A percentile compares a stretch with the other conserved stretches of the same genome.
These are phyloP conservation scores for Alternaria atra DNA, from an alignment of 2,329 filamentous ascomycete species.

Conservation along the genomic window DNA sequence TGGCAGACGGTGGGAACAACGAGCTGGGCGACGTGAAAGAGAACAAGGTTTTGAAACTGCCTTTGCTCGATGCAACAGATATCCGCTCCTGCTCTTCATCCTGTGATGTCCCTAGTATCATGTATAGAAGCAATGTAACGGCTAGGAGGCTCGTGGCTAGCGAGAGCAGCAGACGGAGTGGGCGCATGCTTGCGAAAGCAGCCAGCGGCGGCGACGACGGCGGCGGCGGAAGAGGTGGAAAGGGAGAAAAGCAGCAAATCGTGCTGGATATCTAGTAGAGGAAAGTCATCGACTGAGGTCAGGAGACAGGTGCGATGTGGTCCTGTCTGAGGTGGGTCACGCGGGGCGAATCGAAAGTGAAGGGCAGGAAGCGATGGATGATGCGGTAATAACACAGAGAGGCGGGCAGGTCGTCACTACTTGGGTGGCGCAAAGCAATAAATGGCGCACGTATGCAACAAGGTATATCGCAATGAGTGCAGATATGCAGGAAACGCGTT, in stretches of 20 bases:
- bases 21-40: constrained; percentile 72
- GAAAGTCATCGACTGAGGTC: constrained; percentile 34
- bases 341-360: constrained; percentile 13
- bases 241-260: constrained; percentile 31
- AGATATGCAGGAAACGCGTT: background rate
- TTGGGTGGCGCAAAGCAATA: constrained; percentile 1
- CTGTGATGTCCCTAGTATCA: constrained; percentile 39
- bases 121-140: constrained; percentile 56
- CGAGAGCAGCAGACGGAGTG: constrained; percentile 51
- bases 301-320: constrained; percentile 9
- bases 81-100: constrained; percentile 28
- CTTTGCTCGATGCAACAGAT: constrained; percentile 37
- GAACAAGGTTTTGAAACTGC: constrained; percentile 54
- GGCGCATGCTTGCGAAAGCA: constrained; percentile 44
- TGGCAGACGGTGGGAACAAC: constrained; percentile 92
- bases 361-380: constrained; percentile 20
- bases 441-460: background rate
- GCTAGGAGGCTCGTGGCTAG: constrained; percentile 55
- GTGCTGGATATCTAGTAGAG: constrained; percentile 31
- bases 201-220: background rate
- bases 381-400: constrained; percentile 25
- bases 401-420: constrained; percentile 18
- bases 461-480: background rate
- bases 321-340: constrained; percentile 10
- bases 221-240: constrained; percentile 11